Base-by-base conservation (phyloP, 2,329 filamentous ascomycete species). In the Cytospora piceicola region DNA sequence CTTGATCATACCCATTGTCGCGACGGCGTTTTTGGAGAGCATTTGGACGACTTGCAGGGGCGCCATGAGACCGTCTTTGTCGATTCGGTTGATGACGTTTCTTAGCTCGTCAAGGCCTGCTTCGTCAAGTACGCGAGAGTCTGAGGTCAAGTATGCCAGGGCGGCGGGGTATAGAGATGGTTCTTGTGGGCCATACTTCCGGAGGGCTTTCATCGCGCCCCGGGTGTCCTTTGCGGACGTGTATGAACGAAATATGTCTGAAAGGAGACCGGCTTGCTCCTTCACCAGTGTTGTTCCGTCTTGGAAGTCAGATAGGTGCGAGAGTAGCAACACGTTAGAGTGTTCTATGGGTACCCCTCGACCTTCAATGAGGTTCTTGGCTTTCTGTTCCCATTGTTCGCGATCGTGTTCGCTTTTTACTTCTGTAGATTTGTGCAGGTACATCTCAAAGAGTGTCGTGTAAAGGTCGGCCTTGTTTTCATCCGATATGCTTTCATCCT, bases 381-480 rank as follows among this genome's bases (percentile, higher is more conserved):
- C 95, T 75, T 96, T 97, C 53, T 83, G 84, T 74, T 97, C 93
- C 94, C 95, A 99, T 69, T 90, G 86, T 71, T 90, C 86, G 69
- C 90, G 88, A 68, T 93, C 78, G 74, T 76, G 77, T 56, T 82
- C 81, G 12, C 89, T 89, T 72, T 89, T 91, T 73, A 90, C 90
- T 65, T 89, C 87, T 66, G 88, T 90, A 27, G 94, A 91, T 72
- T 93, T 95, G 76, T 96, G 91, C 11, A 99, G 82, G 74, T 98
- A 99, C 91, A 99, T 98, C 77, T 99, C 96, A 74, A 99, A 98
- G 17, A 99, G 77, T 0, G 96, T 97, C 0, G 94, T 98, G 73
- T 95, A 95, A 20, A 99, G 83, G 75, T 99, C 96, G 1, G 90
- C 86, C 69, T 88, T 91, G 74, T 97, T 91, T 11, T 88, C 84